phyloP scores from a whole-genome alignment of 225 moss, liverwort and hornwort genomes.

The Pseudisothecium myosuroides region DNA sequence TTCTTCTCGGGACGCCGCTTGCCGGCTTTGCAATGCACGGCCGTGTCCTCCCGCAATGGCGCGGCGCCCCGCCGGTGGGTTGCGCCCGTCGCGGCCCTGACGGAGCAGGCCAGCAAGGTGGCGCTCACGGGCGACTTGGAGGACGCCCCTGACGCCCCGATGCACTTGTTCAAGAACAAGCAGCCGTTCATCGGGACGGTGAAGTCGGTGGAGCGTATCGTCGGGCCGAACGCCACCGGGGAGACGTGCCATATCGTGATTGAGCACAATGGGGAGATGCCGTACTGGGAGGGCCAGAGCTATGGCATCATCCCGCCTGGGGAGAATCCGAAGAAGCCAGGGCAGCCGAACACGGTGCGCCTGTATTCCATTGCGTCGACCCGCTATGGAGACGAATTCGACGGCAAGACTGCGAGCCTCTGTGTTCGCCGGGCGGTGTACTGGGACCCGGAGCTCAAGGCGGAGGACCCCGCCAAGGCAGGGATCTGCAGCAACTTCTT shows the following conservation, averaged over 20 bases:
- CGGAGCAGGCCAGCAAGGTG: slow-evolving; percentile 46
- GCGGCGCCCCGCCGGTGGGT: not conserved
- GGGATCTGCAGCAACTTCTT: slow-evolving; percentile 96
- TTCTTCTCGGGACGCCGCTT: slow-evolving; percentile 26
- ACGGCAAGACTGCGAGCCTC: slow-evolving; percentile 86
- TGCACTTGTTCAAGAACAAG: slow-evolving; percentile 85
- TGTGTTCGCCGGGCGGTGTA: slow-evolving; percentile 92
- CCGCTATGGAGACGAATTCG: slow-evolving; percentile 89
- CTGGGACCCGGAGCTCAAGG: slow-evolving; percentile 72
- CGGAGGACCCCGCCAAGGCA: slow-evolving; percentile 89
- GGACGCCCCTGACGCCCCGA: slow-evolving; percentile 39
- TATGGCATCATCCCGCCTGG: slow-evolving; percentile 92
- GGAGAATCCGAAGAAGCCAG: slow-evolving; percentile 95
- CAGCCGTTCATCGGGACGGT: slow-evolving; percentile 58
- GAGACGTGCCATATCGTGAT: slow-evolving; percentile 97
- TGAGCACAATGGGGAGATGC: slow-evolving; percentile 66
- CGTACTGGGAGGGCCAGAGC: slow-evolving; percentile 99
- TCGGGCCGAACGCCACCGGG: slow-evolving; percentile 86
- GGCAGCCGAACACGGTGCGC: slow-evolving; percentile 71
- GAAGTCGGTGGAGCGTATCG: slow-evolving; percentile 87
- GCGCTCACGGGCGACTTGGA: slow-evolving; percentile 50
- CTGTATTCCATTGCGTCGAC: slow-evolving; percentile 93
- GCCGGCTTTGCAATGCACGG: slow-evolving; percentile 7
- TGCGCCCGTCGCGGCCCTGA: not conserved
- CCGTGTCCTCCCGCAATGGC: not conserved